phyloP scores from a whole-genome alignment of 2,329 filamentous ascomycete species.

The Nigrospora oryzae region DNA sequence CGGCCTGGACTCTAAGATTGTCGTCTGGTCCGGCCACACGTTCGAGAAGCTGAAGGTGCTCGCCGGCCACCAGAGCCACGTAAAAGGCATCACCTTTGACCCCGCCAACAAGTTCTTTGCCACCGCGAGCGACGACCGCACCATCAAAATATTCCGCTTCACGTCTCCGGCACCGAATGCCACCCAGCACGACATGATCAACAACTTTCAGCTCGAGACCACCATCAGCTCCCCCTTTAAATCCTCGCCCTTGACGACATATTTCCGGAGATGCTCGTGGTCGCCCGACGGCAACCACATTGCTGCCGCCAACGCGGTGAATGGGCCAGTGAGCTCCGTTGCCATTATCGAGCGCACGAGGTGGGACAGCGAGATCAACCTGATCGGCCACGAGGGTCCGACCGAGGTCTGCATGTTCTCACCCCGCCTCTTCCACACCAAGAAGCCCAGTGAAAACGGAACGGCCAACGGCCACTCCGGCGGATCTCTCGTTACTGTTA shows the following conservation, averaged over 20 bases:
- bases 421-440: slow-evolving; percentile 74
- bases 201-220: slow-evolving; percentile 93
- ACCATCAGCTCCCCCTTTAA: slow-evolving; percentile 83
- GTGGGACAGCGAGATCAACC: slow-evolving; percentile 95
- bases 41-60: slow-evolving; percentile 97
- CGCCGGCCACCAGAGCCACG: slow-evolving; percentile 88
- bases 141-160: slow-evolving; percentile 94
- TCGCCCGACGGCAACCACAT: slow-evolving; percentile 96
- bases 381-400: slow-evolving; percentile 94
- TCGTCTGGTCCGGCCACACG: slow-evolving; percentile 95
- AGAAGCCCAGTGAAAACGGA: slow-evolving; percentile 50
- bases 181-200: slow-evolving; percentile 88
- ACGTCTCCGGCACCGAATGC: slow-evolving; percentile 86
- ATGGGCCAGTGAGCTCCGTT: slow-evolving; percentile 93
- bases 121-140: slow-evolving; percentile 92
- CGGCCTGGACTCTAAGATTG: slow-evolving; percentile 93
- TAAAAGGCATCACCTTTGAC: slow-evolving; percentile 98
- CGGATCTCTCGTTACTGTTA: slow-evolving; percentile 68
- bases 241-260: slow-evolving; percentile 89
- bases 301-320: slow-evolving; percentile 91
- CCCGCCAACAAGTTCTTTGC: slow-evolving; percentile 99
- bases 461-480: slow-evolving; percentile 38
- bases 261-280: slow-evolving; percentile 95
- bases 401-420: slow-evolving; percentile 98
- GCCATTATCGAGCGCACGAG: slow-evolving; percentile 86